Evolutionary conservation across 2,329 filamentous ascomycete species (phyloP).

Genomic region (Ophiostoma tasmaniense): DNA sequence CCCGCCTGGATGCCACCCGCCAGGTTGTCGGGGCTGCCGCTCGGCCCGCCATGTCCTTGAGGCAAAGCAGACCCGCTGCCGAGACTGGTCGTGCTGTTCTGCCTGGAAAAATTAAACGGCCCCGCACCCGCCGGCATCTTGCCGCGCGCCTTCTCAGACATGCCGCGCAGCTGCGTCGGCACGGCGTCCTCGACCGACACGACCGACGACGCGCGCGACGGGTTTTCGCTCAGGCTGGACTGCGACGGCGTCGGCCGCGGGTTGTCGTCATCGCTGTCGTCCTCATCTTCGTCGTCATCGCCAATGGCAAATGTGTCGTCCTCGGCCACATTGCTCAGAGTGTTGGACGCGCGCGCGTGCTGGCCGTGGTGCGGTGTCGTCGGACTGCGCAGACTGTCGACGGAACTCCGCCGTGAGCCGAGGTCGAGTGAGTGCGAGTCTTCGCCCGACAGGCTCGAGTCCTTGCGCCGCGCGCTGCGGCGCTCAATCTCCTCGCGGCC

Average conservation of each 20-base stretch:
- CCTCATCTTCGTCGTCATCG: conserved; percentile 84
- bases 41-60: not conserved
- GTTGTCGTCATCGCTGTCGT: conserved; percentile 48
- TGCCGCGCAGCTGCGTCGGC: conserved; percentile 73
- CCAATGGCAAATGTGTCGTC: conserved; percentile 81
- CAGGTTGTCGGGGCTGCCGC: conserved; percentile 8
- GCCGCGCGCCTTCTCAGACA: conserved; percentile 94
- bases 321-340: conserved; percentile 66
- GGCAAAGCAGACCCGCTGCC: conserved; percentile 45
- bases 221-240: conserved; percentile 51
- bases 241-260: conserved; percentile 34
- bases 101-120: conserved; percentile 65
- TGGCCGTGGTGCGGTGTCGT: conserved; percentile 34
- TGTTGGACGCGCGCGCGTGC: conserved; percentile 34
- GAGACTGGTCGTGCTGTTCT: conserved; percentile 81
- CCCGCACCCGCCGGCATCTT: conserved; percentile 80
- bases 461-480: conserved; percentile 61
- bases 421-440: conserved; percentile 40
- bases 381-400: conserved; percentile 60
- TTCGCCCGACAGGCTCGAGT: conserved; percentile 30
- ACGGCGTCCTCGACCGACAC: conserved; percentile 61
- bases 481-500: conserved; percentile 86
- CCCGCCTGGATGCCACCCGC: not conserved
- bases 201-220: conserved; percentile 60
- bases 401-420: conserved; percentile 50